Conservation (phyloP, 768 basidiomycete genomes). For the Rhizopogon rudus region DNA sequence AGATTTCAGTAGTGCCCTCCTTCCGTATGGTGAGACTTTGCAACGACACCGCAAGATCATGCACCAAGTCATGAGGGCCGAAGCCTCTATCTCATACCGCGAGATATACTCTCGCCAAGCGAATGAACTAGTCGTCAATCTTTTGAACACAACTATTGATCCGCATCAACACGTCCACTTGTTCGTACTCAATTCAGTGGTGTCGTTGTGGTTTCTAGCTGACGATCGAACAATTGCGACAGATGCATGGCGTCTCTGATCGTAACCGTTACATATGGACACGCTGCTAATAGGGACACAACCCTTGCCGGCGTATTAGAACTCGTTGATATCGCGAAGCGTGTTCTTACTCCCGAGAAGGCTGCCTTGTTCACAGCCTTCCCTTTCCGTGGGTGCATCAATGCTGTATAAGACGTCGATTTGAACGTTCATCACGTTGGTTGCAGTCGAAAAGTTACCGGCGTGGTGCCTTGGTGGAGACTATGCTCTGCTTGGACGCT, state of each 20-base stretch:
- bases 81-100: conserved; percentile 10
- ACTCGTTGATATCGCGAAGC: conserved; percentile 10
- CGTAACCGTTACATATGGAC: conserved; percentile 21
- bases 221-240: not conserved
- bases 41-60: conserved; percentile 13
- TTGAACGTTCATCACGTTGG: not conserved
- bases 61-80: conserved; percentile 10
- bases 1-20: conserved; percentile 18
- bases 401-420: not conserved
- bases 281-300: conserved; percentile 8
- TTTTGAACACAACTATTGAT: conserved; percentile 11
- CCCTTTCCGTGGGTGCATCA: conserved; percentile 1
- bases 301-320: conserved; percentile 17
- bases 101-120: conserved; percentile 3
- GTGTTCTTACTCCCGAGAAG: conserved; percentile 2
- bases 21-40: conserved; percentile 16
- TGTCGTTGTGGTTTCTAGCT: not conserved
- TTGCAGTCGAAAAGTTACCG: not conserved
- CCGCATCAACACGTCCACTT: conserved; percentile 8
- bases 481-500: not conserved
- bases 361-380: conserved; percentile 2
- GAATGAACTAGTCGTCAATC: conserved; percentile 3
- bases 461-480: not conserved
- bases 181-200: conserved; percentile 7
- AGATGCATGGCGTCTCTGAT: conserved; percentile 25